Evolutionary conservation across 2,329 filamentous ascomycete genomes (phyloP).

Genomic region (Exophiala phaeomuriformis): DNA sequence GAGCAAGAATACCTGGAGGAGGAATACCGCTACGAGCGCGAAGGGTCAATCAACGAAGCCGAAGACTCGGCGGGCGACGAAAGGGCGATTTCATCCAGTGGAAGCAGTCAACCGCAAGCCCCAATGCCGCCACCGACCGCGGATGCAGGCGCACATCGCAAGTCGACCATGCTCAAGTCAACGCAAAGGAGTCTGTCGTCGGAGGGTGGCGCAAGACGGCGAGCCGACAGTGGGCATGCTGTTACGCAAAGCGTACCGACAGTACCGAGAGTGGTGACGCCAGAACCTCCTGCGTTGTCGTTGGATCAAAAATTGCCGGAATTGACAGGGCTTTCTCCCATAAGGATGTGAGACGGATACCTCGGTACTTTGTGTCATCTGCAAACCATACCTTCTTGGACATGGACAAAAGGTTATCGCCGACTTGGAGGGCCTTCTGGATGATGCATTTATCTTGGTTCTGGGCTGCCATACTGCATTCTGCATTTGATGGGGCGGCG

Average conservation of each 20-base stretch:
- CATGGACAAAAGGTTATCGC: neutral
- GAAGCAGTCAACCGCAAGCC: slow-evolving; percentile 48
- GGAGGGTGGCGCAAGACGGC: slow-evolving; percentile 12
- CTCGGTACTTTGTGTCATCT: neutral
- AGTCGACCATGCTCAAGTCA: slow-evolving; percentile 16
- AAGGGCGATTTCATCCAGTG: slow-evolving; percentile 57
- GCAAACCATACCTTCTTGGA: slow-evolving; percentile 7
- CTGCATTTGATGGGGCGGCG: neutral
- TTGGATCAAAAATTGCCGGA: slow-evolving; percentile 42
- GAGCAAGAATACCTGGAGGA: slow-evolving; percentile 69
- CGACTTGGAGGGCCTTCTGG: neutral
- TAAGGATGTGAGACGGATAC: slow-evolving; percentile 34
- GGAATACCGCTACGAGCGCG: slow-evolving; percentile 34
- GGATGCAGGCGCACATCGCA: slow-evolving; percentile 16
- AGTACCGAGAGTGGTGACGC: slow-evolving; percentile 24
- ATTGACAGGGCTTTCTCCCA: slow-evolving; percentile 43
- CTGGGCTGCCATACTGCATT: neutral
- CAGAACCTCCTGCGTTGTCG: slow-evolving; percentile 30
- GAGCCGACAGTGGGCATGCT: slow-evolving; percentile 21
- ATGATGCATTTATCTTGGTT: neutral
- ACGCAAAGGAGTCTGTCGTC: slow-evolving; percentile 25
- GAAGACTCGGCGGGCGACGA: slow-evolving; percentile 40
- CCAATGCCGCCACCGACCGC: slow-evolving; percentile 13
- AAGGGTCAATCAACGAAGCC: slow-evolving; percentile 28
- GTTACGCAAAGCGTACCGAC: slow-evolving; percentile 21